Evolutionary conservation across 2,329 filamentous ascomycete genomes (phyloP).

Genomic region (Drechslera avenae): DNA sequence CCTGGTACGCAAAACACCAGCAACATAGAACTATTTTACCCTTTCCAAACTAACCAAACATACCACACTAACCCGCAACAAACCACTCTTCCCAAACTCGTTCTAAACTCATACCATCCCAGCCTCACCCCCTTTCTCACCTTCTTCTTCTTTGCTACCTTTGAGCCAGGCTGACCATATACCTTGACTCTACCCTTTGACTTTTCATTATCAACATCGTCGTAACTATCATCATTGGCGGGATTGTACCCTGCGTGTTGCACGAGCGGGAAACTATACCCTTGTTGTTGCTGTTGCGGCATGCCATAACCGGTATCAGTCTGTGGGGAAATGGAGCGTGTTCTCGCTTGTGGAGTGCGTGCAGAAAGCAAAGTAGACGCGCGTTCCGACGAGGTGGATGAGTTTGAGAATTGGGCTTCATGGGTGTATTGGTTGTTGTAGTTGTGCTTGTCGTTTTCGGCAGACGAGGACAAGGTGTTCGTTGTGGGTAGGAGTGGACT

Average conservation of each 20-base stretch:
- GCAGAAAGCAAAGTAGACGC: conserved; percentile 26
- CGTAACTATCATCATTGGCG: conserved; percentile 14
- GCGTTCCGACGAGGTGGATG: conserved; percentile 35
- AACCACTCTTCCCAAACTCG: conserved; percentile 65
- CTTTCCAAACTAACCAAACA: conserved; percentile 66
- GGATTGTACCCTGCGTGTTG: conserved; percentile 52
- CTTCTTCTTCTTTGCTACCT: conserved; percentile 37
- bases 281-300: conserved; percentile 47
- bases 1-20: no score
- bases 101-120: conserved; percentile 65
- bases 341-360: conserved; percentile 40
- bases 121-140: conserved; percentile 51
- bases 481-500: conserved; percentile 38
- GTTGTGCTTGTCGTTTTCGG: conserved; percentile 27
- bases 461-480: conserved; percentile 21
- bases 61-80: conserved; percentile 70
- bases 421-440: not conserved
- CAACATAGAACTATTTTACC: no score
- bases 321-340: conserved; percentile 1
- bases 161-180: conserved; percentile 31
- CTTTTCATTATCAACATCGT: conserved; percentile 12
- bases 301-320: no score
- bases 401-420: conserved; percentile 38
- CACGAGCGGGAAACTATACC: conserved; percentile 43
- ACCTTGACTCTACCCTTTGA: conserved; percentile 28